These are phyloP conservation scores for Alternaria conjuncta DNA, from an alignment of 2,329 filamentous ascomycete genomes.

Conservation along the genomic window DNA sequence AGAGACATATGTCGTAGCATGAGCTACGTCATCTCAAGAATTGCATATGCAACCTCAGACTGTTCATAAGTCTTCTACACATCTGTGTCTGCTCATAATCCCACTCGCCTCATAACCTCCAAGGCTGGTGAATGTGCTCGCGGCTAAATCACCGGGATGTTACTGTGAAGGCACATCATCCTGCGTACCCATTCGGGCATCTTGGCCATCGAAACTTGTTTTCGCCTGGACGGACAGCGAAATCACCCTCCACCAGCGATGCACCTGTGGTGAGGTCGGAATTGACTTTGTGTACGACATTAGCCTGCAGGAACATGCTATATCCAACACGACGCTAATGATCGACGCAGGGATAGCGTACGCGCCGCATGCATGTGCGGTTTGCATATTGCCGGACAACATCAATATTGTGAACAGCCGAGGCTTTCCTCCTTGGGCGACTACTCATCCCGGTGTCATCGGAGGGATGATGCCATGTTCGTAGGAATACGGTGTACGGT, in stretches of 20 bases:
- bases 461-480: not conserved
- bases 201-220: not conserved
- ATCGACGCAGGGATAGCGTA: not conserved
- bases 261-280: not conserved
- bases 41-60: not conserved
- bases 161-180: not conserved
- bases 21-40: not conserved
- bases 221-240: not conserved
- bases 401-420: not conserved
- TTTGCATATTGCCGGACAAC: not conserved
- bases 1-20: not conserved
- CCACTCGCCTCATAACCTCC: not conserved
- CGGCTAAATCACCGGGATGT: not conserved
- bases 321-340: not conserved
- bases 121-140: not conserved
- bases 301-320: not conserved
- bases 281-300: constrained; percentile 9
- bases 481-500: not conserved
- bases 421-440: not conserved
- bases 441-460: not conserved
- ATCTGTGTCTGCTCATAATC: not conserved
- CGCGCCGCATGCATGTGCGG: not conserved
- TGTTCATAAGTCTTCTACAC: not conserved
- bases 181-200: not conserved
- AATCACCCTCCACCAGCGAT: not conserved